phyloP scores from a whole-genome alignment of 2,329 filamentous ascomycete species.

The Aurifilum marmelostoma region DNA sequence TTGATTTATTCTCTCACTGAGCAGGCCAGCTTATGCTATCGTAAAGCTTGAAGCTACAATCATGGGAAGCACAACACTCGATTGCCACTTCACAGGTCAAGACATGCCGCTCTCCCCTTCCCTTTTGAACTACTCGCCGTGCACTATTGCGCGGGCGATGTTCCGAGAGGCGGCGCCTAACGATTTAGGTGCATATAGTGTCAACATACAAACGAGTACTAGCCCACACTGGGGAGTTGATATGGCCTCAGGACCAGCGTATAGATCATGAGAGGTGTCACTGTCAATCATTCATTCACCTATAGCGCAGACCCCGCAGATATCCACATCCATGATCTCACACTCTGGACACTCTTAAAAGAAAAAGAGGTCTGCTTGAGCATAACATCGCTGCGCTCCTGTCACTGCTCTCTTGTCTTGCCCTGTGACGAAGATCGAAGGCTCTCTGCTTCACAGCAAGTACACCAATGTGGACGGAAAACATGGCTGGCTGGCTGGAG shows the following conservation, averaged over 20 bases:
- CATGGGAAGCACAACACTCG: background rate
- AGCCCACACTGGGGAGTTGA: no score
- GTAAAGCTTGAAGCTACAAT: no score
- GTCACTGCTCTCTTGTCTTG: background rate
- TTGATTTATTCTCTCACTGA: no score
- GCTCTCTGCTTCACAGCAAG: no score
- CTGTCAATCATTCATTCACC: background rate
- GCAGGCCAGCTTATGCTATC: no score
- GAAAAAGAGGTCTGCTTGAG: no score
- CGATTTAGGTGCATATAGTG: background rate
- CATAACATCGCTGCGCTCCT: background rate
- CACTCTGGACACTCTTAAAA: background rate
- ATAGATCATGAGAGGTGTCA: no score
- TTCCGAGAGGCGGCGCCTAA: background rate
- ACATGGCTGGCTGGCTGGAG: background rate
- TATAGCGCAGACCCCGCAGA: background rate
- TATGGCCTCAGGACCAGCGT: no score
- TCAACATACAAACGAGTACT: background rate
- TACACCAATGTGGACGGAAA: background rate
- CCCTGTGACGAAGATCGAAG: background rate
- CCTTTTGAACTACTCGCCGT: background rate
- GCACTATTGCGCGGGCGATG: no score
- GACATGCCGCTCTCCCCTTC: background rate
- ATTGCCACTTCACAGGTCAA: no score
- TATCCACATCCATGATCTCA: background rate